These are phyloP conservation scores for Neurospora cerealis DNA, from an alignment of 495 filamentous ascomycete species.

Conservation along the genomic window DNA sequence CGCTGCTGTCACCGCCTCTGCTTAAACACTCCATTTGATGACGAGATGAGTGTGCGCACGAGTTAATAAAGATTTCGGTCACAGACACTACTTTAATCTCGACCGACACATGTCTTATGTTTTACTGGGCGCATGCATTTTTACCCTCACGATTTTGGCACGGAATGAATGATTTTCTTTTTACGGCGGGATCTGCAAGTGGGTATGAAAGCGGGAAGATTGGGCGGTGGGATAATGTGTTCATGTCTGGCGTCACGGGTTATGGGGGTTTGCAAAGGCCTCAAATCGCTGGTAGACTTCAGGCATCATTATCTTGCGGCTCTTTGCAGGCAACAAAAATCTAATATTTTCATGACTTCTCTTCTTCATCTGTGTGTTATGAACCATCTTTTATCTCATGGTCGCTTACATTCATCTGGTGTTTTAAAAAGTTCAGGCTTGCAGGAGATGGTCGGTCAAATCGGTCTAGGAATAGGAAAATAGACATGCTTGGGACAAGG, in stretches of 20 bases:
- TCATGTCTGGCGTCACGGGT: slow-evolving; percentile 23
- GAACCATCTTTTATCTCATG: slow-evolving; percentile 19
- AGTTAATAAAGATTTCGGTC: slow-evolving; percentile 13
- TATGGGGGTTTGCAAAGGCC: slow-evolving; percentile 17
- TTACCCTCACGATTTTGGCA: slow-evolving; percentile 22
- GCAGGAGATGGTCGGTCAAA: slow-evolving; percentile 18
- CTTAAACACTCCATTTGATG: slow-evolving; percentile 10
- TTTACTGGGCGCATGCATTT: slow-evolving; percentile 25
- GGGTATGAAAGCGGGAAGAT: slow-evolving; percentile 17
- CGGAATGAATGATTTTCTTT: slow-evolving; percentile 21
- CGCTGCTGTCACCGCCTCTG: slow-evolving; percentile 3
- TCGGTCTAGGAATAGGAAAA: slow-evolving; percentile 26
- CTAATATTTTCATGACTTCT: slow-evolving; percentile 25
- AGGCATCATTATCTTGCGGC: slow-evolving; percentile 21
- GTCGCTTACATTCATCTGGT: slow-evolving; percentile 24
- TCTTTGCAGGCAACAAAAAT: slow-evolving; percentile 19
- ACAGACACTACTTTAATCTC: slow-evolving; percentile 19
- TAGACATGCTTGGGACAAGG: background rate
- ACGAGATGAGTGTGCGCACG: slow-evolving; percentile 17
- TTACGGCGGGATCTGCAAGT: slow-evolving; percentile 20
- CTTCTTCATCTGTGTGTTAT: slow-evolving; percentile 18
- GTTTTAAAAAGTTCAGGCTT: slow-evolving; percentile 28
- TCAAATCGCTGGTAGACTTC: slow-evolving; percentile 18
- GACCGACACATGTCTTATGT: slow-evolving; percentile 19
- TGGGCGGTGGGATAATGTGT: slow-evolving; percentile 19